phyloP scores from a whole-genome alignment of 2,329 filamentous ascomycete genomes.

The Colletotrichum horii region DNA sequence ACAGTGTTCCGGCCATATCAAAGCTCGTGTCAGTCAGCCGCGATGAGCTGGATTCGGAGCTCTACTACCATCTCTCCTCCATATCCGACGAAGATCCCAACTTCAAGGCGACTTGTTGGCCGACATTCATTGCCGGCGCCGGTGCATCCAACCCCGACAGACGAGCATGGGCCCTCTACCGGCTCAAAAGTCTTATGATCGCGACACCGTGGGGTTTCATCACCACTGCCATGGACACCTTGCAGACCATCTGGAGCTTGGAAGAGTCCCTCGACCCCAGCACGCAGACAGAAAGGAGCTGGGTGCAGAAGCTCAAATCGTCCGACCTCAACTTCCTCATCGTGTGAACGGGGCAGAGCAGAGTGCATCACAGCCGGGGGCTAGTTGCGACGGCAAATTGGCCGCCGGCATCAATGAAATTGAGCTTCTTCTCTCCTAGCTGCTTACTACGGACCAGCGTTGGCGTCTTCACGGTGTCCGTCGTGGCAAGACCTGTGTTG shows the following conservation, averaged over 20 bases:
- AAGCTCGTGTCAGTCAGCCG: slow-evolving; percentile 31
- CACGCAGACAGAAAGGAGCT: slow-evolving; percentile 34
- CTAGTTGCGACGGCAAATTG: slow-evolving; percentile 13
- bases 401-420: slow-evolving; percentile 6
- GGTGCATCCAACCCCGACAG: slow-evolving; percentile 47
- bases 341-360: slow-evolving; percentile 30
- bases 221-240: slow-evolving; percentile 49
- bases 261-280: slow-evolving; percentile 23
- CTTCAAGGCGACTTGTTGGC: slow-evolving; percentile 63
- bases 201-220: slow-evolving; percentile 55
- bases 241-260: slow-evolving; percentile 47
- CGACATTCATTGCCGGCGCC: slow-evolving; percentile 60
- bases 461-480: slow-evolving; percentile 68
- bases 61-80: slow-evolving; percentile 50
- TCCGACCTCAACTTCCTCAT: slow-evolving; percentile 49
- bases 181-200: slow-evolving; percentile 43
- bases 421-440: neutral
- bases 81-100: slow-evolving; percentile 55
- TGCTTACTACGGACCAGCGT: slow-evolving; percentile 38
- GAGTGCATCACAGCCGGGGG: neutral
- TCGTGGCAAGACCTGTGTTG: slow-evolving; percentile 26
- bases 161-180: slow-evolving; percentile 54
- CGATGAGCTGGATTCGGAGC: slow-evolving; percentile 45
- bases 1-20: slow-evolving; percentile 38
- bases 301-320: slow-evolving; percentile 49